phyloP scores from a whole-genome alignment of 202 grass and related monocot species.

The Musa balbisiana region DNA sequence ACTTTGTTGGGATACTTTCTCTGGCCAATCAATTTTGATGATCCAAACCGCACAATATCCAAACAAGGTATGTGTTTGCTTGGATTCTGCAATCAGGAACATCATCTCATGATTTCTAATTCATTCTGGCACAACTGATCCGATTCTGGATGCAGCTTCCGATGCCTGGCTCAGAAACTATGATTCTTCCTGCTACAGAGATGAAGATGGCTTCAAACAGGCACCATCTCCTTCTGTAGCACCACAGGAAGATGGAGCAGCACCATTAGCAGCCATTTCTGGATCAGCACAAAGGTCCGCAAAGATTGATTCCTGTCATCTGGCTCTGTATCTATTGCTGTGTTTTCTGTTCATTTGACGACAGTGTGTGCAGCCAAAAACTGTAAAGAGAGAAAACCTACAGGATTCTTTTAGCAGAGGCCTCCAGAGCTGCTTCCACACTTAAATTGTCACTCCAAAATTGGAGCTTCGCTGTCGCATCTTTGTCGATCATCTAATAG shows the following conservation, averaged over 20 bases:
- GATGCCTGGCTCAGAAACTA: slow-evolving; percentile 1
- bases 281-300: background rate
- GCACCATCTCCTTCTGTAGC: background rate
- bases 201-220: slow-evolving; percentile 1
- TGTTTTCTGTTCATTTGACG: background rate
- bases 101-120: background rate
- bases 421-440: background rate
- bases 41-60: slow-evolving; percentile 56
- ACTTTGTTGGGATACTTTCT: slow-evolving; percentile 68
- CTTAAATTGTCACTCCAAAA: background rate
- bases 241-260: background rate
- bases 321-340: background rate
- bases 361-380: too few relatives aligned
- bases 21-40: slow-evolving; percentile 74
- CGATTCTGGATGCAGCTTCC: slow-evolving; percentile 5
- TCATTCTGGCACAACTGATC: background rate
- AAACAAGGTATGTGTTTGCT: slow-evolving; percentile 36
- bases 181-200: background rate
- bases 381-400: too few relatives aligned
- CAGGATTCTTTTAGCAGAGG: background rate
- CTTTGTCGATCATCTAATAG: too few relatives aligned
- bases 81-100: background rate
- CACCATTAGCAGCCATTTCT: background rate
- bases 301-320: background rate
- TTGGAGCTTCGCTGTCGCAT: too few relatives aligned